Evolutionary conservation across 441 rosid species (phyloP), one percentile per base, ranked within the genome.

Genomic region (Adansonia grandidieri): DNA sequence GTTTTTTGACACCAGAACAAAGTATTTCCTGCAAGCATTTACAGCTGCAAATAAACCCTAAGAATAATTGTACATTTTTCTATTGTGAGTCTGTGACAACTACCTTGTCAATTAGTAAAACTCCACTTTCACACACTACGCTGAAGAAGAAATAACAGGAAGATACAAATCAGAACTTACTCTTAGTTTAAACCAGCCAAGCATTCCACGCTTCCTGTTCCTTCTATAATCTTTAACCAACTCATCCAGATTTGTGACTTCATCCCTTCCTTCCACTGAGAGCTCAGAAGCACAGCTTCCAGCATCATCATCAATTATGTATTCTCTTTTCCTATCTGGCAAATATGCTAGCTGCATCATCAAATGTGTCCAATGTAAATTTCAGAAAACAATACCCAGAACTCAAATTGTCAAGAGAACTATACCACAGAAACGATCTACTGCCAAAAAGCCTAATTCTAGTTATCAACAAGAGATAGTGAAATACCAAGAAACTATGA

Each of bases 111-210:
- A 71, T 2, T 22, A 68, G 75, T 17, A 20, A 79, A 66, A 10
- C 67, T 45, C 62, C 68, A 51, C 48, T 68, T 66, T 70, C 71
- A 45, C 54, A 74, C 8, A 20, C 44, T 19, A 54, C 9, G 42
- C 19, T 8, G 10, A 83, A 74, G 42, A 15, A 64, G 77, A 75
- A 81, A 62, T 62, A 14, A 76, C 17, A 65, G 66, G 77, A 40
- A 37, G 32, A 32, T 28, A 63, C 58, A 11, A 58, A 74, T 51
- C 61, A 6, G 69, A 83, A 79, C 90, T 67, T 86, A 93, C 99
- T 79, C 78, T 91, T 73, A 88, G 74, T 85, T 93, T 95, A 84
- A 95, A 92, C 99, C 99, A 95, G 78, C 93, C 96, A 83, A 95
- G 94, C 99, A 95, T 89, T 85, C 95, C 97, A 65, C 89, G 88